Conservation (phyloP, 2,329 filamentous ascomycete genomes). For the Thielaviopsis populi region DNA sequence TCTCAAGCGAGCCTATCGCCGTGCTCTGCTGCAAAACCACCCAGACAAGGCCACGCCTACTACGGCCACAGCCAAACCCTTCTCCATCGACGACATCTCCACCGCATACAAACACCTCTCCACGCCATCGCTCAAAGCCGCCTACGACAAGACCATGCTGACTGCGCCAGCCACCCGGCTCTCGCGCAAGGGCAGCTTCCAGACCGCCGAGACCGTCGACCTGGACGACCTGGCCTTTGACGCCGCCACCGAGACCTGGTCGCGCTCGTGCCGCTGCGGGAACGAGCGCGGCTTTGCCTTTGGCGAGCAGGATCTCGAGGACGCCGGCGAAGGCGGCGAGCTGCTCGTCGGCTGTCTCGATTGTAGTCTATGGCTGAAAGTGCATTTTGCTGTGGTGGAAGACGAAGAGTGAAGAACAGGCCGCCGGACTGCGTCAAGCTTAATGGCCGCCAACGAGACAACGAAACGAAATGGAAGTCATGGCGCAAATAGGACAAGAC, state of each 20-base stretch:
- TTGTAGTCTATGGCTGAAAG: slow-evolving; percentile 51
- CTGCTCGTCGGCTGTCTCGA: slow-evolving; percentile 50
- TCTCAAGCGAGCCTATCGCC: slow-evolving; percentile 49
- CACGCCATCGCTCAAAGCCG: slow-evolving; percentile 31
- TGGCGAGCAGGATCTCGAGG: slow-evolving; percentile 43
- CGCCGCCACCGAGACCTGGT: slow-evolving; percentile 35
- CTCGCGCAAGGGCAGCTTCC: slow-evolving; percentile 30
- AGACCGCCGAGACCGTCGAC: slow-evolving; percentile 48
- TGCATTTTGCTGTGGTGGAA: slow-evolving; percentile 45
- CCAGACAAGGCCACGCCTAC: slow-evolving; percentile 37
- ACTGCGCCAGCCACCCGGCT: slow-evolving; percentile 18
- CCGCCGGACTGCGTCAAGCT: neutral
- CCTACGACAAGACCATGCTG: slow-evolving; percentile 40
- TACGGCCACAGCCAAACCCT: slow-evolving; percentile 19
- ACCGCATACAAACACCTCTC: slow-evolving; percentile 43
- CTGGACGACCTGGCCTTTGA: slow-evolving; percentile 48
- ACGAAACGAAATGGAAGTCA: neutral
- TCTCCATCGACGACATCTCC: slow-evolving; percentile 49
- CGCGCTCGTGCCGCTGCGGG: slow-evolving; percentile 46
- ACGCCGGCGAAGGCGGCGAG: slow-evolving; percentile 42
- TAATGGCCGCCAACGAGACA: neutral
- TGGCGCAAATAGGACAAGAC: neutral
- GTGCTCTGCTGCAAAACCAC: slow-evolving; percentile 49
- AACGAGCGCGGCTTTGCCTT: slow-evolving; percentile 46
- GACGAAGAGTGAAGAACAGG: slow-evolving; percentile 15